These are phyloP conservation scores for Begonia fuchsioides DNA, from an alignment of 306 rosid genomes.

Conservation along the genomic window DNA sequence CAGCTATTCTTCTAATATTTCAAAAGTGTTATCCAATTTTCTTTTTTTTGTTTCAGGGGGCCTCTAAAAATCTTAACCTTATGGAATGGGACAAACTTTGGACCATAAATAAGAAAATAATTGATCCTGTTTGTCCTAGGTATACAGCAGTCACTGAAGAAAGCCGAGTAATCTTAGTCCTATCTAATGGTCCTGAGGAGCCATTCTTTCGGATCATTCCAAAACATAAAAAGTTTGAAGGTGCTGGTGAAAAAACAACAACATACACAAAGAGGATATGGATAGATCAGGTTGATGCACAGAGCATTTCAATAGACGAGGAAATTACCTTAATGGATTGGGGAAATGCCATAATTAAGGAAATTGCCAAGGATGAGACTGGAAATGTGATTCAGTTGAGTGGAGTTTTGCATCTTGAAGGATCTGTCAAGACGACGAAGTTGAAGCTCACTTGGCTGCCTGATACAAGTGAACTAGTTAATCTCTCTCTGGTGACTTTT, in stretches of 20 bases:
- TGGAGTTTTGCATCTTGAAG: constrained; percentile 83
- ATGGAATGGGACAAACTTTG: constrained; percentile 99
- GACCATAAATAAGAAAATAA: constrained; percentile 87
- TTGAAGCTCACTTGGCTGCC: constrained; percentile 94
- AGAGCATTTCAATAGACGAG: constrained; percentile 43
- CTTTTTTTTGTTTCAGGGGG: constrained; percentile 41
- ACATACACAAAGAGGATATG: constrained; percentile 54
- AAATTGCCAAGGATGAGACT: constrained; percentile 49
- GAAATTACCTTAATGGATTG: constrained; percentile 94
- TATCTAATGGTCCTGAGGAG: constrained; percentile 72
- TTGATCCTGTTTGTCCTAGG: constrained; percentile 92
- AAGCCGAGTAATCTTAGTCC: constrained; percentile 47
- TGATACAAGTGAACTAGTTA: constrained; percentile 54
- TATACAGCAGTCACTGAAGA: constrained; percentile 75
- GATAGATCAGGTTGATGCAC: constrained; percentile 71
- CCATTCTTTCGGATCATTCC: constrained; percentile 64
- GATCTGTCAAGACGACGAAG: constrained; percentile 69
- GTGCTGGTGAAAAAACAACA: constrained; percentile 73
- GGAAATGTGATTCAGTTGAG: constrained; percentile 42
- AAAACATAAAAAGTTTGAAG: constrained; percentile 81
- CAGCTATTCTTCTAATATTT: no score
- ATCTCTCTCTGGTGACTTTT: constrained; percentile 61
- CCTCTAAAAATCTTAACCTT: constrained; percentile 86
- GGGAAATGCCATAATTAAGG: constrained; percentile 79
- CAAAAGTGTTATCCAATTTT: not conserved